These are phyloP conservation scores for Rhododendron molle DNA, from an alignment of 148 eudicot species.

Conservation along the genomic window DNA sequence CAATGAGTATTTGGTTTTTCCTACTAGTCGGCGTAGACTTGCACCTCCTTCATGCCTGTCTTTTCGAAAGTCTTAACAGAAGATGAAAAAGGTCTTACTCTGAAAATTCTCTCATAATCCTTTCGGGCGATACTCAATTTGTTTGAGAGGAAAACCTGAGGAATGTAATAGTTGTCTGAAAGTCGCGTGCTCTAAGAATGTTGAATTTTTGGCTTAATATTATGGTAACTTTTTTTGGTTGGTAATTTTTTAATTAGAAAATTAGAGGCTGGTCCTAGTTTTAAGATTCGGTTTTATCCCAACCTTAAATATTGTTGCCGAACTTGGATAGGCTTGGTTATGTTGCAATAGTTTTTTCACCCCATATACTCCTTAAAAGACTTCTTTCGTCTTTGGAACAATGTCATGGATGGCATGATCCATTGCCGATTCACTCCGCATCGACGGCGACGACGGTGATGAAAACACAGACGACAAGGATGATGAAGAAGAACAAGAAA, in stretches of 20 bases:
- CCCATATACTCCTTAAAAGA: too few species aligned
- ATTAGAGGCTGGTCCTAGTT: too few species aligned
- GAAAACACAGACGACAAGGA: too few species aligned
- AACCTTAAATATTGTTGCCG: too few species aligned
- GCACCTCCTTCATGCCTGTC: not conserved
- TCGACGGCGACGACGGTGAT: too few species aligned
- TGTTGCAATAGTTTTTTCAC: too few species aligned
- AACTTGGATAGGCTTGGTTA: too few species aligned
- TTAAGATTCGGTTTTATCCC: too few species aligned
- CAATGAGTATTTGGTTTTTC: not conserved
- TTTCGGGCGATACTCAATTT: not conserved
- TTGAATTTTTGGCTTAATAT: not conserved
- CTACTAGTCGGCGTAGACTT: not conserved
- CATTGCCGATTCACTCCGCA: too few species aligned
- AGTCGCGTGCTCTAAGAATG: not conserved
- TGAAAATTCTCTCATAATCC: not conserved
- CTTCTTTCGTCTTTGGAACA: too few species aligned
- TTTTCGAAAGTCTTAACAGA: not conserved
- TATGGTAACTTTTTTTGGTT: not conserved
- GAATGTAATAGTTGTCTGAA: not conserved
- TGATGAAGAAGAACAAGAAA: too few species aligned
- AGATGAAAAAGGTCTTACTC: not conserved
- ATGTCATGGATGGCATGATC: too few species aligned
- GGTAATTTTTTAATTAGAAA: not conserved
- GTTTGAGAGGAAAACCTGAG: not conserved